Percentiles rank a stretch among this genome's conserved stretches.
These are phyloP conservation scores for Murraya koenigii DNA, from an alignment of 345 rosid genomes.

Conservation along the genomic window DNA sequence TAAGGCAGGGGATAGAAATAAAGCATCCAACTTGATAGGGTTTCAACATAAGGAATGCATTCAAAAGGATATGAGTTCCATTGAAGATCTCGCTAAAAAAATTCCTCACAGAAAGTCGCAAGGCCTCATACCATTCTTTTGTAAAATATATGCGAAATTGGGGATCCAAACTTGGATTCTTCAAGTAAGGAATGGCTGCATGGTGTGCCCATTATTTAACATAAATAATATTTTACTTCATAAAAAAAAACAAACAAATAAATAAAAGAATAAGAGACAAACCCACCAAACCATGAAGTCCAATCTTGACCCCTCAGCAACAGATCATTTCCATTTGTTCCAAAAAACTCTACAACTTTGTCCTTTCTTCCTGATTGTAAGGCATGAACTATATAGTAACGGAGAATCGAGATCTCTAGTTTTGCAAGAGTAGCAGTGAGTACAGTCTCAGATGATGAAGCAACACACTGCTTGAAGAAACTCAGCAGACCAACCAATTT, in stretches of 20 bases:
- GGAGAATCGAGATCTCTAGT: constrained; percentile 51
- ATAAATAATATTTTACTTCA: not conserved
- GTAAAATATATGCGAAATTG: constrained; percentile 61
- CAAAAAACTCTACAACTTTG: constrained; percentile 56
- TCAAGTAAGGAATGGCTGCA: constrained; percentile 64
- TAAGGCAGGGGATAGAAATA: not conserved
- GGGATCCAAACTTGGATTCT: constrained; percentile 60
- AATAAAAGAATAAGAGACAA: constrained; percentile 2
- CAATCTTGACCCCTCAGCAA: constrained; percentile 45
- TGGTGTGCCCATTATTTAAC: not conserved
- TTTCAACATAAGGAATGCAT: not conserved
- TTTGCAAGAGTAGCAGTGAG: constrained; percentile 37
- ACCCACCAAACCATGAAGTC: constrained; percentile 71
- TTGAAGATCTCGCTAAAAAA: constrained; percentile 69
- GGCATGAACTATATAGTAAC: constrained; percentile 48
- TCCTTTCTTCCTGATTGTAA: constrained; percentile 46
- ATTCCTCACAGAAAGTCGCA: constrained; percentile 60
- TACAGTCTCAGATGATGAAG: constrained; percentile 37
- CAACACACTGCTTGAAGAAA: constrained; percentile 57
- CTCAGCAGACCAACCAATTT: constrained; percentile 42
- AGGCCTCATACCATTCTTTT: constrained; percentile 64
- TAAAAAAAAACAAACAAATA: not conserved
- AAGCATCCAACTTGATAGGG: not conserved
- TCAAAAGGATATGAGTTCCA: constrained; percentile 67
- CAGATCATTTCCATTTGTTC: constrained; percentile 49